Base-by-base conservation (phyloP, 1,284 basidiomycete genomes). In the Trametes hirsuta region DNA sequence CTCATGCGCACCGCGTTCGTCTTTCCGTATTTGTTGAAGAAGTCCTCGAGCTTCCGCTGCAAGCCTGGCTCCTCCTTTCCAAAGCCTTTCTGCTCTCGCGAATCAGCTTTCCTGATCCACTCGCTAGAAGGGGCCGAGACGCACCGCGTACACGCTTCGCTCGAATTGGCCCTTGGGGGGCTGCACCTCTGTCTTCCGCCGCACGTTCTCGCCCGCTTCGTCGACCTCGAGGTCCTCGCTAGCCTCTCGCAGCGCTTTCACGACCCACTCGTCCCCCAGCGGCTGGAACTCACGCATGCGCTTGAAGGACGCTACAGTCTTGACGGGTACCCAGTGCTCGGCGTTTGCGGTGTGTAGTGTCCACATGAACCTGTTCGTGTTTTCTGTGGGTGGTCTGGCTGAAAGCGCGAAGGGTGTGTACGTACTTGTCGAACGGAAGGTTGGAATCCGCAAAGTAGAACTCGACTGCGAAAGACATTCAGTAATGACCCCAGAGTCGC, bases 381-480 rank as follows among this genome's bases (percentile, higher is more conserved):
- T 36, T 18, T 36, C 5, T 8, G 30, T 30, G 15, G 47, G n/a
- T 15, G 45, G 45, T 54, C n/a, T 15, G 34, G 18, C 15, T 9
- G 22, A 15, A 21, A 6, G 35, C 3, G n/a, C 24, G 12, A 11
- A 25, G n/a, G 24, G 36, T 15, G 34, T 30, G 22, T 30, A 71
- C 81, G 47, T 68, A 89, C 88, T 93, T 95, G 85, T 98, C 97
- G 69, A 89, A 96, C 12, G 97, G 97, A 50, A 99, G 84, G 78
- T 99, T 99, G 35, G 95, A 87, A 77, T 97, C 94, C 53, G 92
- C 92, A 77, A 99, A 96, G 82, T 99, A 99, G 77, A 98, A 99
- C 75, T 97, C 94, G 71, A 98, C 96, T 97, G 59, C 6, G 60
- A 35, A 12, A 8, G 5, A 18, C 15, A 18, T 14, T 42, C 14